Conservation (phyloP, 208 protist species). For the Acanthamoeba sp. region DNA sequence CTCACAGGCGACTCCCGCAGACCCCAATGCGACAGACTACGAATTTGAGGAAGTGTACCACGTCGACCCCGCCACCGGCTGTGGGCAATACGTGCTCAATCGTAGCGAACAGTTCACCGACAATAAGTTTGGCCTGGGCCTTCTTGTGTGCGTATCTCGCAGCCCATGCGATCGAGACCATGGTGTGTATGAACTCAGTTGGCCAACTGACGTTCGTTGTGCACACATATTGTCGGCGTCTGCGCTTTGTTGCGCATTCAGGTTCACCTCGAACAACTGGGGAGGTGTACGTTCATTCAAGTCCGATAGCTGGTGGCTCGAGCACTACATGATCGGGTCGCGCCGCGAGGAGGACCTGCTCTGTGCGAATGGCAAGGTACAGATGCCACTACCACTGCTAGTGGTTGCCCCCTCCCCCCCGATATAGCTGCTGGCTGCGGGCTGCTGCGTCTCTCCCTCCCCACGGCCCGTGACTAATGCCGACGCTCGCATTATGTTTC, state of each 20-base stretch:
- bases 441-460: neutral
- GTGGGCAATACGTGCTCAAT: conserved; percentile 17
- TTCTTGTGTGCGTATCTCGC: conserved; percentile 13
- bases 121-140: conserved; percentile 11
- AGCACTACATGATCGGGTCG: conserved; percentile 58
- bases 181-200: neutral
- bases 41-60: conserved; percentile 28
- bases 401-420: neutral
- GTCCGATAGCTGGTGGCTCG: conserved; percentile 48
- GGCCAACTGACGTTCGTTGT: too few species aligned
- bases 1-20: neutral
- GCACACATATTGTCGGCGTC: neutral
- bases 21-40: neutral
- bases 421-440: too few species aligned
- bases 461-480: too few species aligned
- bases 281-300: neutral
- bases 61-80: neutral
- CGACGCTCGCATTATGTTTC: too few species aligned
- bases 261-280: neutral
- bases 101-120: neutral
- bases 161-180: too few species aligned
- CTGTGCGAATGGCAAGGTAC: neutral
- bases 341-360: conserved; percentile 4
- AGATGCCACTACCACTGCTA: too few species aligned
- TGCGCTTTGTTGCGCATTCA: neutral